Base-by-base conservation (phyloP, 2,329 filamentous ascomycete species). In the Epichloe sylvatica region DNA sequence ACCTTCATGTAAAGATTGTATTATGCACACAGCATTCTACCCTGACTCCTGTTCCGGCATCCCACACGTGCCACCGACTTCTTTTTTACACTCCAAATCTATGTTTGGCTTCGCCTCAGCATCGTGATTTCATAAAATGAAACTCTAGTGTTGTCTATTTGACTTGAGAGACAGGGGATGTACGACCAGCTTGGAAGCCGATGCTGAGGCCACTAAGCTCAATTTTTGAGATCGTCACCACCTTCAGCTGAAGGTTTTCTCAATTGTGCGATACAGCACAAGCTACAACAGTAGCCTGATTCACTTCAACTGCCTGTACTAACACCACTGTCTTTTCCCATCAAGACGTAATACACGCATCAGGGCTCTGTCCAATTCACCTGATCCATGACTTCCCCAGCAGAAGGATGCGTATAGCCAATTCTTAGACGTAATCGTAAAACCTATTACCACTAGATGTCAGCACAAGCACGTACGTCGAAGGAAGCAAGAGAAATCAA, bases 301-400 rank as follows among this genome's bases (percentile, higher is more conserved):
- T 34, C 6, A 25, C 23, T 25, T 25, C 11, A 15, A 33, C 2
- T 23, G 13, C 38, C 12, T 36, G 30, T 33, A 23, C n/a, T 41
- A n/a, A 40, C 23, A 42, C 12, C 19, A 23, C 4, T 45, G 13
- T 25, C 12, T 36, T 33, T 37, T 47, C 13, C 12, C 21, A 9
- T 15, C 5, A 40, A 40, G 11, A 42, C n/a, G 11, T 11, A 2
- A 3, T 15, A 17, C 9, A 4, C 42, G 53, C 55, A 71, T 47
- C 69, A 73, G 49, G 88, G 83, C 68, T 98, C 92, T 33, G 86
- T 83, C 92, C 92, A 98, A 70, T 96, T 94, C 51, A 97, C 89
- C 69, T 97, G 90, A 62, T 98, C 92, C 63, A 84, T 84, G 17
- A 94, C 75, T 54, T 83, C 77, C 47, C 81, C 81, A 23, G 74